Conservation (phyloP, 2,329 filamentous ascomycete genomes). For the Aspergillus felis region DNA sequence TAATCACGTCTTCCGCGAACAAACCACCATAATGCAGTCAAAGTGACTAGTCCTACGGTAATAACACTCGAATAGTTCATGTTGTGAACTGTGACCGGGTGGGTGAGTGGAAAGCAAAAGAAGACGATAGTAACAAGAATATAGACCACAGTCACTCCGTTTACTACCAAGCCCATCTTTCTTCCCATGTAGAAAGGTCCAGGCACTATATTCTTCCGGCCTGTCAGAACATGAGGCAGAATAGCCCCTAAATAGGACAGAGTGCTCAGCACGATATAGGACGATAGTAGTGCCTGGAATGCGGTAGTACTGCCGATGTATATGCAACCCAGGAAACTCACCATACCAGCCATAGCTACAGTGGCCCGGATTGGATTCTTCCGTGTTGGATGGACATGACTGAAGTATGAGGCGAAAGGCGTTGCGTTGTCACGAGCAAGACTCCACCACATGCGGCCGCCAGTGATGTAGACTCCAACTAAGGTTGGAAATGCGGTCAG, state of each 20-base stretch:
- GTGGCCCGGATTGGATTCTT: constrained; percentile 56
- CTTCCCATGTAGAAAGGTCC: constrained; percentile 58
- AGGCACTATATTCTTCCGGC: constrained; percentile 45
- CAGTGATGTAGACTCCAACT: constrained; percentile 54
- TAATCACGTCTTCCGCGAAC: constrained; percentile 27
- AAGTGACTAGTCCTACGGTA: constrained; percentile 30
- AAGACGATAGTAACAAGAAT: constrained; percentile 60
- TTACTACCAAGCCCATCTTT: constrained; percentile 48
- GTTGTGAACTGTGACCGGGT: constrained; percentile 43
- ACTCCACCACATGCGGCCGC: constrained; percentile 58
- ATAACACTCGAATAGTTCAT: constrained; percentile 53
- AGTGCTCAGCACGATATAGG: constrained; percentile 53
- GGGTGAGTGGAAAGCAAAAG: constrained; percentile 55
- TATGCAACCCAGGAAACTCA: constrained; percentile 58
- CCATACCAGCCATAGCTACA: constrained; percentile 46
- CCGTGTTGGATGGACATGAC: constrained; percentile 44
- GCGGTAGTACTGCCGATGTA: constrained; percentile 65
- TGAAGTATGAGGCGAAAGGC: constrained; percentile 49
- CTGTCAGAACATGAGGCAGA: constrained; percentile 52
- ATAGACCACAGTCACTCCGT: constrained; percentile 52
- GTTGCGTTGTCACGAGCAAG: constrained; percentile 56
- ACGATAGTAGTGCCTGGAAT: constrained; percentile 63
- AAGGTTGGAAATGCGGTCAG: constrained; percentile 51
- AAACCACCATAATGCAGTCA: constrained; percentile 36
- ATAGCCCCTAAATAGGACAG: constrained; percentile 62